Conservation (phyloP, 371 early-diverging fungal genomes). For the Mucor lusitanicus region DNA sequence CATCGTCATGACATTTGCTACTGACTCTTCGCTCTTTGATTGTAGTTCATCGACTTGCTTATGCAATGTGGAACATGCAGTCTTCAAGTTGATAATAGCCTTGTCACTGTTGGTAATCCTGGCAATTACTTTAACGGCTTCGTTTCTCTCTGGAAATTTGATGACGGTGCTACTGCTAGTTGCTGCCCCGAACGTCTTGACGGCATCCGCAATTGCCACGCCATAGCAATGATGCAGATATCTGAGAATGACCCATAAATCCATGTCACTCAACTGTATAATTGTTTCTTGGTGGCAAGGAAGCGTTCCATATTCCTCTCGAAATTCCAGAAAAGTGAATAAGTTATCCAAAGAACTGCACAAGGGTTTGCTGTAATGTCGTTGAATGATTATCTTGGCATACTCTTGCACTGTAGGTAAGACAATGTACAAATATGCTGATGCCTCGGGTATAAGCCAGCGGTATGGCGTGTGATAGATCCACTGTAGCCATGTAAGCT, state of each 20-base stretch:
- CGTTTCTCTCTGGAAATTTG: constrained; percentile 28
- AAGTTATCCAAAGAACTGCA: constrained; percentile 25
- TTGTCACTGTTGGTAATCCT: constrained; percentile 47
- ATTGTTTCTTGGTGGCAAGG: constrained; percentile 9
- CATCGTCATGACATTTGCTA: neutral
- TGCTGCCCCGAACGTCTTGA: constrained; percentile 25
- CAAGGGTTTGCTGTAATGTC: constrained; percentile 14
- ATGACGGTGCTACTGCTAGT: constrained; percentile 16
- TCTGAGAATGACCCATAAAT: constrained; percentile 34
- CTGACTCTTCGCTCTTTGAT: constrained; percentile 28
- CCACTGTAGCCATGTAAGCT: constrained; percentile 15
- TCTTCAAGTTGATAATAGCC: constrained; percentile 48
- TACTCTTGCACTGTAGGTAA: constrained; percentile 35
- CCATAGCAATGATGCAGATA: constrained; percentile 37
- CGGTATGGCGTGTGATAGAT: neutral
- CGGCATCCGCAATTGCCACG: constrained; percentile 26
- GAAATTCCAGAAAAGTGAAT: constrained; percentile 38
- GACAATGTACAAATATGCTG: constrained; percentile 20
- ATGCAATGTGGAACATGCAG: constrained; percentile 42
- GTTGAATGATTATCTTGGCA: constrained; percentile 16
- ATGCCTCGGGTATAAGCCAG: constrained; percentile 9
- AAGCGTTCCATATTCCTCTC: constrained; percentile 18
- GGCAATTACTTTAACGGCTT: constrained; percentile 9
- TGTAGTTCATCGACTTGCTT: constrained; percentile 53
- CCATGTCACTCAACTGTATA: constrained; percentile 21